These are phyloP conservation scores for Eimeria falciformis DNA, from an alignment of 169 alveolate species.

Conservation along the genomic window DNA sequence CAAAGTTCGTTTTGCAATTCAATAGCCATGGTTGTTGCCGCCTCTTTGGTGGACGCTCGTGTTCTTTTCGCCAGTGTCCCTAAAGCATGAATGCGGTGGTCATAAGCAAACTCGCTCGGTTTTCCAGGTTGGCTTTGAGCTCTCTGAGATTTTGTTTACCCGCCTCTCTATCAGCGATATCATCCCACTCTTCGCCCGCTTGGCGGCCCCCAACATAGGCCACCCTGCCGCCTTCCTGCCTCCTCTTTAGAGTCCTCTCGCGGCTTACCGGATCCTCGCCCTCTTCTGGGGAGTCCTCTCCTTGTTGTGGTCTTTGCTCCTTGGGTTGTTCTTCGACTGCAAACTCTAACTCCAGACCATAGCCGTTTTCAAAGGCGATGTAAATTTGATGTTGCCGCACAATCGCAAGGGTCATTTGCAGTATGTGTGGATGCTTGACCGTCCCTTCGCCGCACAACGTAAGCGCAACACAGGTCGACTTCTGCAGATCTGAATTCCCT, in stretches of 20 bases:
- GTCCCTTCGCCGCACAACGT: slow-evolving; percentile 37
- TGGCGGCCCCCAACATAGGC: not conserved
- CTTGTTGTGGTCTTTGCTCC: not conserved
- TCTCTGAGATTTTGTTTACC: slow-evolving; percentile 54
- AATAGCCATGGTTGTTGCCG: not conserved
- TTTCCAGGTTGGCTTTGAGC: slow-evolving; percentile 36
- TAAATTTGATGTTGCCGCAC: slow-evolving; percentile 61
- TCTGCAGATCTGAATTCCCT: no score
- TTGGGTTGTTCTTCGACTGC: not conserved
- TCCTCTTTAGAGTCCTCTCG: slow-evolving; percentile 41
- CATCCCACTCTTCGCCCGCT: slow-evolving; percentile 10
- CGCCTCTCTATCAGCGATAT: slow-evolving; percentile 52
- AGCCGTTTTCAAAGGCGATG: slow-evolving; percentile 63
- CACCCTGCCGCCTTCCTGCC: slow-evolving; percentile 49
- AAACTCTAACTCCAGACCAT: slow-evolving; percentile 59
- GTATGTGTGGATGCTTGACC: slow-evolving; percentile 64
- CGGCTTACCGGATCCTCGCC: slow-evolving; percentile 66
- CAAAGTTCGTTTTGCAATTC: not conserved
- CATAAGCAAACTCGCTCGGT: slow-evolving; percentile 37
- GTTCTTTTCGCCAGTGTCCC: not conserved
- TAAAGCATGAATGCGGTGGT: slow-evolving; percentile 68
- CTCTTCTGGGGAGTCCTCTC: slow-evolving; percentile 41
- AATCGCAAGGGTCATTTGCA: slow-evolving; percentile 68
- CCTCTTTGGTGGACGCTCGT: not conserved
- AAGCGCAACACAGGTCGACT: not conserved